Evolutionary conservation across 225 moss, liverwort and hornwort species (phyloP), one percentile per base, ranked within the genome.

Genomic region (Marchantia paleacea): DNA sequence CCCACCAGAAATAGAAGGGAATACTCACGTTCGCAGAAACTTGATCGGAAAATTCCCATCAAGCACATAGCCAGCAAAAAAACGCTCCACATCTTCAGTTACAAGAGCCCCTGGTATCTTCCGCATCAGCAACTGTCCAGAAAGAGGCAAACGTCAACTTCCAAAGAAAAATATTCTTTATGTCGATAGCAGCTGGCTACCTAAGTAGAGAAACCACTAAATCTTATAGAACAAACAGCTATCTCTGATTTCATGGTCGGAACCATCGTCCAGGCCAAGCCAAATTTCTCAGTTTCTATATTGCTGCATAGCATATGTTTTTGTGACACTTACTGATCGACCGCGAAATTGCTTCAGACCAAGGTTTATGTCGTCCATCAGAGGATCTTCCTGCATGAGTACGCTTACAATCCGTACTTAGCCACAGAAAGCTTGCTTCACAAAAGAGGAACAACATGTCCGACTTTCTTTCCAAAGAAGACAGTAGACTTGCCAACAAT

Each of bases 11-110:
- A 13, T 10, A 52, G 48, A 19, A 52, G 11, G 24, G 9, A 18
- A 50, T 72, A 75, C 85, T 85, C 85, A 92, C 96, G 85, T 81
- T 79, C 87, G 84, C 57, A 92, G 25, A 76, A 93, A 82, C 72
- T 80, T 92, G 76, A 92, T 85, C 3, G 88, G 83, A 49, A 70
- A 82, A 22, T 62, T 57, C 60, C 83, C 18, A 60, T 90, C 88
- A 65, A 94, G 84, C 58, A 84, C 81, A 83, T 88, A 97, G 75
- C 92, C 96, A 77, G 92, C 83, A 28, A 97, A 94, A 79, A 97
- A 93, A 2, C 90, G 87, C 79, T 93, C 92, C 75, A 97, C 86
- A 28, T 92, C 93, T 81, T 97, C 96, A 11, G 81, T 78, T 14
- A 75, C 80, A 25, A 78, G 87, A n/a, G 79, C 83, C 61, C 49